Evolutionary conservation across 108 stramenopile genomes (phyloP).

Genomic region (Cyclostephanos tholiformis): DNA sequence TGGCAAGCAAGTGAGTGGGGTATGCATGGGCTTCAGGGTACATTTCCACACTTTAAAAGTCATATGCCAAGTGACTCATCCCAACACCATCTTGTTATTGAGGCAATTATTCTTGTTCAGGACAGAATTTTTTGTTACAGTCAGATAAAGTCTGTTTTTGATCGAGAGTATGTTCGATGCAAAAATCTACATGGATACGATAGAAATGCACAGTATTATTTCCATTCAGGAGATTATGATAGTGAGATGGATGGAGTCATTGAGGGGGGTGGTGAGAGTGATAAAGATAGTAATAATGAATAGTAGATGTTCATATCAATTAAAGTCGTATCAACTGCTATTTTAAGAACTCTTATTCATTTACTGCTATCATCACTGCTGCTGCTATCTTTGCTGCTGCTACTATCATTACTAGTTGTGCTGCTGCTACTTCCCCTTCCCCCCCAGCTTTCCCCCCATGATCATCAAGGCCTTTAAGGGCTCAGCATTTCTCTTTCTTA

Average conservation of each 20-base stretch:
- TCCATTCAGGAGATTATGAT: conserved; percentile 3
- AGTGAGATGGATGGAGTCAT: neutral
- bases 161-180: conserved; percentile 10
- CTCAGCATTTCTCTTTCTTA: no score
- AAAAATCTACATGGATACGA: conserved; percentile 13
- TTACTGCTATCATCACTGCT: no score
- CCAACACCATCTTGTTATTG: conserved; percentile 6
- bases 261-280: no score
- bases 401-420: no score
- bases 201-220: conserved; percentile 6
- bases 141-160: conserved; percentile 18
- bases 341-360: no score
- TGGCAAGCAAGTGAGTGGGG: neutral
- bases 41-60: neutral
- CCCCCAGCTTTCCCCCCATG: no score
- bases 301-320: neutral
- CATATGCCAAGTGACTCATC: neutral
- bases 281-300: no score
- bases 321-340: no score
- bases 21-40: no score
- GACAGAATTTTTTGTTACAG: conserved; percentile 2
- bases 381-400: no score
- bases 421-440: no score
- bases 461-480: no score
- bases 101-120: conserved; percentile 16